Base-by-base conservation (phyloP, 1,284 basidiomycete species). In the Tilletia indica region DNA sequence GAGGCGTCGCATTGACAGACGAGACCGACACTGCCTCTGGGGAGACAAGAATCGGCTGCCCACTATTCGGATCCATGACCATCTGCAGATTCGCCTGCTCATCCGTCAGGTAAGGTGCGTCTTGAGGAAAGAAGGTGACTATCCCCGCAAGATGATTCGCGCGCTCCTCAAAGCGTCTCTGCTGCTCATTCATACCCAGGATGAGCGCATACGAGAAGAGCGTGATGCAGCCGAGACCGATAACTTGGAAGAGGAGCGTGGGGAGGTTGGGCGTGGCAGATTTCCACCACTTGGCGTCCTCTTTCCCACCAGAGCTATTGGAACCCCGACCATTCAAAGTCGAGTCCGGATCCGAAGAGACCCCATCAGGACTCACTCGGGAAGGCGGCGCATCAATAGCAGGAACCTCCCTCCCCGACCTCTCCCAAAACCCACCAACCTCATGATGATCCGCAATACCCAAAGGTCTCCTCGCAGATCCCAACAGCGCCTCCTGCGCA, bases 111-210 rank as follows among this genome's bases (percentile, higher is more conserved):
- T 75, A 76, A 1, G 77, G 76, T 12, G 75, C 74, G 61, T 64
- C 61, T 14, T 38, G 31, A 14, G 31, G 9, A 39, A 34, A 64
- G 75, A 76, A 79, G 21, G 76, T 70, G n/a, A 80, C 77, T 21
- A 76, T 73, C 71, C 78, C 76, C n/a, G 78, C 78, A 48, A 79
- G 78, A 49, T 70, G 69, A 5, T 73, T 72, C 16, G 76, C 77
- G 25, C 74, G 72, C 25, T 70, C 70, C 38, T 77, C 74, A 9
- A 70, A 68, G 14, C 70, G 69, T 9, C 70, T 67, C 61, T 72
- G 72, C 66, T 78, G 76, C 68, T 80, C 78, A 61, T 78, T 74
- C 36, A 78, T 36, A 31, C 78, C 78, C 38, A 79, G 68, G 31
- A 80, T 80, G 45, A 75, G 72, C 12, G 74, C 69, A 36, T 75